Conservation (phyloP, 2,329 filamentous ascomycete genomes). For the Talaromyces sp. region DNA sequence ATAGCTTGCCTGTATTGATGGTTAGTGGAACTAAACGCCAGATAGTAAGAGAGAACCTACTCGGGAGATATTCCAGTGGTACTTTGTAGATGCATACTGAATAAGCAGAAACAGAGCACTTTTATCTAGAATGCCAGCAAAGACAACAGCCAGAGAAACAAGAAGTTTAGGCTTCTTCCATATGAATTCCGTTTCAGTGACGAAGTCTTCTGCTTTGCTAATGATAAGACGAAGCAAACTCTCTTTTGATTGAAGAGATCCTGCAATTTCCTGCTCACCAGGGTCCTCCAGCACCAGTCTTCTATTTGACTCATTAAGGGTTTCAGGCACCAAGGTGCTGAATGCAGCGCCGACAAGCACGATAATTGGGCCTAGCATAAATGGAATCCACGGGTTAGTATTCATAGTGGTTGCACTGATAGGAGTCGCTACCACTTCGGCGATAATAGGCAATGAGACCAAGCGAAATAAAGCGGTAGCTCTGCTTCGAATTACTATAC, state of each 20-base stretch:
- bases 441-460: neutral
- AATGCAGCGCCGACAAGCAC: neutral
- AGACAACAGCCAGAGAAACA: slow-evolving; percentile 21
- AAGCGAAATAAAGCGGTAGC: neutral
- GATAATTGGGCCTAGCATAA: neutral
- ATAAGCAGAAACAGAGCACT: slow-evolving; percentile 22
- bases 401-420: neutral
- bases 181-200: slow-evolving; percentile 22
- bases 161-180: slow-evolving; percentile 20
- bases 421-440: neutral
- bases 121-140: slow-evolving; percentile 21
- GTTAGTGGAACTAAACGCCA: slow-evolving; percentile 10
- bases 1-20: slow-evolving; percentile 21
- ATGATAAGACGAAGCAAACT: slow-evolving; percentile 5
- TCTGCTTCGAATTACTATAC: neutral
- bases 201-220: slow-evolving; percentile 17
- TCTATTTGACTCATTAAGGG: neutral
- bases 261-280: neutral
- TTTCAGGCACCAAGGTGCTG: neutral
- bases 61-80: slow-evolving; percentile 24
- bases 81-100: slow-evolving; percentile 28
- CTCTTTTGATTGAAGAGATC: neutral
- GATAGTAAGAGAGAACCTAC: slow-evolving; percentile 15
- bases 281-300: neutral
- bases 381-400: neutral